Base-by-base conservation (phyloP, 331 rosid species). In the Malus hybrid region DNA sequence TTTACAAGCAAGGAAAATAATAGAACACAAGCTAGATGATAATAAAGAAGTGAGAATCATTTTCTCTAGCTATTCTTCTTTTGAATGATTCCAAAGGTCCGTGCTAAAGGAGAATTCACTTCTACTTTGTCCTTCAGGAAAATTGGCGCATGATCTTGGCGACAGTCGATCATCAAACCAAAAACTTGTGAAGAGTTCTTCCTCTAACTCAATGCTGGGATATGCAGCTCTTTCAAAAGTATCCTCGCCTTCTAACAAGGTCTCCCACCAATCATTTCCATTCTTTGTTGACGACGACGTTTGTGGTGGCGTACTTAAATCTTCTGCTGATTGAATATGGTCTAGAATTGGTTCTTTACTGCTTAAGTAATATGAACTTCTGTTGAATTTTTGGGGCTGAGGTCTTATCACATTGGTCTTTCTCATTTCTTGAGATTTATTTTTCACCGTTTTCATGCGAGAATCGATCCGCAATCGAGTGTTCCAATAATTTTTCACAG, bases 401-500 rank as follows among this genome's bases (percentile, higher is more conserved):
- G 76, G 68, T 72, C 68, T 36, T 10, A 72, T 28, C 18, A 24
- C 3, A 9, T 7, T 8, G 11, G 76, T 26, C 5, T 24, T 36
- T 24, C 6, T 39, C 0, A 13, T 36, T 58, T 58, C 39, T 72
- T 14, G 57, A 24, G 26, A 3, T 24, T 33, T 24, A 15, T 36
- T 65, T 57, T 56, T 34, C 66, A 7, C 0, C 26, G 9, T 26
- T 70, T 50, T 48, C 24, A 28, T 26, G 20, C 26, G 10, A 70
- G 74, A 70, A 70, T 30, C 5, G 3, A 2, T 32, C 30, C 58
- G n/a, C 3, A 75, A 6, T 5, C 80, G 73, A 4, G 86, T 68
- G 29, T 78, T 75, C 87, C 87, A 86, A 20, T 78, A 83, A 53
- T 86, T 86, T 57, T 83, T 86, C 65, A 83, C 85, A 73, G 65